Evolutionary conservation across 2,329 filamentous ascomycete genomes (phyloP), one percentile per base, ranked within the genome.

Genomic region (Cryphonectria radicalis): DNA sequence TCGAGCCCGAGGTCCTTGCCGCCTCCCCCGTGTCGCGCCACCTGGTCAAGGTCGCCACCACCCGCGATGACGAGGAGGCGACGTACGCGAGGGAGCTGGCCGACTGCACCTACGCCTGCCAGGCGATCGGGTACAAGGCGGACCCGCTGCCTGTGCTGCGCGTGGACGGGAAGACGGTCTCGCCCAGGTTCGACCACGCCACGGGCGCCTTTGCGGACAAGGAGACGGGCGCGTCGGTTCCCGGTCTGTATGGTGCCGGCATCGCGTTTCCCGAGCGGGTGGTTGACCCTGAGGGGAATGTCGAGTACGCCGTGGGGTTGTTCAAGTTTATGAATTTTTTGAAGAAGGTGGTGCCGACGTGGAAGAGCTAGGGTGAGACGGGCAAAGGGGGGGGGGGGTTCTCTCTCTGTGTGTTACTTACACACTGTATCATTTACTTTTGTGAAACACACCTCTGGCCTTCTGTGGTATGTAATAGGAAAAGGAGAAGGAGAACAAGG

Each of bases 271-370:
- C 89, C 0, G 87, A 91, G 76, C 81, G 83, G 35, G 88, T 90
- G 7, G 84, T 84, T 11, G 89, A 91, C 80, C 89, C 88, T 0
- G 80, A 84, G 57, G 88, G 89, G 0, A 90, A 90, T 77, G 85
- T 88, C 10, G 89, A 91, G 79, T 82, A 85, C 75, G 87, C 88
- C 0, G 89, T 91, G 66, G 89, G 89, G 0, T 86, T 91, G 76
- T 89, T 83, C 76, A 91, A 91, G 79, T 91, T 91, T 74, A 90
- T 91, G 88, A 88, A 84, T 63, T 90, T 86, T 75, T 78, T 89
- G 68, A 87, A 87, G 79, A 84, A 82, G 72, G 87, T 89, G 5
- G 80, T 83, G 28, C 87, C 86, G 22, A 78, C 80, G 25, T 90
- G 88, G 88, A 67, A 70, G 55, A 59, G 28, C 55, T 59, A 59